Percentiles rank a stretch among this genome's conserved stretches.
phyloP scores from a whole-genome alignment of 192 early-diverging fungal species.

The Backusella tarrabulga region DNA sequence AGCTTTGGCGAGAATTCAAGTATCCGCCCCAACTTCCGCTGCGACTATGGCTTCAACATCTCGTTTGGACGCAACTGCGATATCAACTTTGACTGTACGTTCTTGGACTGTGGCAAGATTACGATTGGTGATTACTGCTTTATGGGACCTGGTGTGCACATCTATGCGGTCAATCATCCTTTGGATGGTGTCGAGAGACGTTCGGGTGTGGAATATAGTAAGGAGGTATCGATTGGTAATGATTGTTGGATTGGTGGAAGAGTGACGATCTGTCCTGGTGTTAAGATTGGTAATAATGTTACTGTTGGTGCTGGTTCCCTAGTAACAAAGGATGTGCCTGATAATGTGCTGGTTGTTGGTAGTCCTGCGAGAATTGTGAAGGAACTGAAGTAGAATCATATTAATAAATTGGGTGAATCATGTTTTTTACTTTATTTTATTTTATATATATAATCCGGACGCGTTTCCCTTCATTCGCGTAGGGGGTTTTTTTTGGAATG shows the following conservation, averaged over 20 bases:
- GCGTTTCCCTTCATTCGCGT: not conserved
- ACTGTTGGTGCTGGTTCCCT: conserved; percentile 81
- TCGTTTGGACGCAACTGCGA: conserved; percentile 71
- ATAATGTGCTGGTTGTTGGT: conserved; percentile 77
- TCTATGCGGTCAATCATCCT: conserved; percentile 77
- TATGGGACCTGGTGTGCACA: conserved; percentile 76
- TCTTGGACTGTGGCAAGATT: conserved; percentile 76
- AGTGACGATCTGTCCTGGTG: conserved; percentile 77
- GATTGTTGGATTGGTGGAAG: conserved; percentile 89
- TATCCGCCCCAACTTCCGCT: conserved; percentile 67
- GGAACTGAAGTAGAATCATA: not conserved
- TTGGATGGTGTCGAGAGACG: conserved; percentile 51
- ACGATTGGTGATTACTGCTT: conserved; percentile 71
- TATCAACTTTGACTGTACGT: conserved; percentile 70
- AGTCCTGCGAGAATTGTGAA: conserved; percentile 84
- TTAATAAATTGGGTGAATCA: not conserved
- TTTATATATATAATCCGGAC: too few species aligned
- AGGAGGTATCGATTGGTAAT: conserved; percentile 71
- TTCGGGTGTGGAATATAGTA: conserved; percentile 40
- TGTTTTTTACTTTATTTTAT: not conserved
- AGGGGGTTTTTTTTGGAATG: too few species aligned
- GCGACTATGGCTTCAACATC: conserved; percentile 83
- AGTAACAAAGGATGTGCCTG: conserved; percentile 85
- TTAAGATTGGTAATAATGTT: conserved; percentile 81
- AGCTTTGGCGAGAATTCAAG: conserved; percentile 48